Evolutionary conservation across 208 protist genomes (phyloP).

Genomic region (Leishmania gerbilli): DNA sequence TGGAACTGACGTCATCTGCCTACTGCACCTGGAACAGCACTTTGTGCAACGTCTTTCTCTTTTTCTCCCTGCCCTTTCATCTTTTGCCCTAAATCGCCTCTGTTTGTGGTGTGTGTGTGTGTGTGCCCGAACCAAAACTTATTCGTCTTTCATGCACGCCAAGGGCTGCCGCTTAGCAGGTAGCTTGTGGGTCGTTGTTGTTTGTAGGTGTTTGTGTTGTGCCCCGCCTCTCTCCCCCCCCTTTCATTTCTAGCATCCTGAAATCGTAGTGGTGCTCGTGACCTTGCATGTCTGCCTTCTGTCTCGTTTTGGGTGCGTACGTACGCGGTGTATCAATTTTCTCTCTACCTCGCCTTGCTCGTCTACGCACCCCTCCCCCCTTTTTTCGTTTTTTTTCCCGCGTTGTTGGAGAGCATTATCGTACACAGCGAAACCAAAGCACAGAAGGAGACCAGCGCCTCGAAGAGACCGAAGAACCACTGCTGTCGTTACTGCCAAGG

Average conservation of each 20-base stretch:
- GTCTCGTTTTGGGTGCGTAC: neutral
- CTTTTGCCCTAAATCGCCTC: neutral
- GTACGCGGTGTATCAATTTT: neutral
- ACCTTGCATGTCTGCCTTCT: conserved; percentile 1
- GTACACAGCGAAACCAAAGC: neutral
- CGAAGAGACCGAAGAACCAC: neutral
- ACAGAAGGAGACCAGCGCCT: neutral
- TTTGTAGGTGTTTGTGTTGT: neutral
- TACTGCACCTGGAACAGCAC: neutral
- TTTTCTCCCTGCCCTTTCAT: neutral
- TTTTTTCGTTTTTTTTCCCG: neutral
- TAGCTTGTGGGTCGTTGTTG: conserved; percentile 3
- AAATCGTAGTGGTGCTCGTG: neutral
- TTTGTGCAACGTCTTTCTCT: neutral
- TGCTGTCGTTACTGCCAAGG: neutral
- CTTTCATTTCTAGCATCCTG: neutral
- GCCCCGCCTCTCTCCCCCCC: no score
- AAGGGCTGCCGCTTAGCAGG: neutral
- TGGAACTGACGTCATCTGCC: neutral
- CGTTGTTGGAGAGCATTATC: neutral
- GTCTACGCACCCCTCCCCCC: neutral
- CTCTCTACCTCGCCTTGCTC: neutral
- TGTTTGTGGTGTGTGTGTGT: neutral
- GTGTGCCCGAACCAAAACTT: neutral
- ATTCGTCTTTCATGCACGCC: neutral